Evolutionary conservation across 139 green algal species (phyloP).

Genomic region (Desmodesmus armatus): DNA sequence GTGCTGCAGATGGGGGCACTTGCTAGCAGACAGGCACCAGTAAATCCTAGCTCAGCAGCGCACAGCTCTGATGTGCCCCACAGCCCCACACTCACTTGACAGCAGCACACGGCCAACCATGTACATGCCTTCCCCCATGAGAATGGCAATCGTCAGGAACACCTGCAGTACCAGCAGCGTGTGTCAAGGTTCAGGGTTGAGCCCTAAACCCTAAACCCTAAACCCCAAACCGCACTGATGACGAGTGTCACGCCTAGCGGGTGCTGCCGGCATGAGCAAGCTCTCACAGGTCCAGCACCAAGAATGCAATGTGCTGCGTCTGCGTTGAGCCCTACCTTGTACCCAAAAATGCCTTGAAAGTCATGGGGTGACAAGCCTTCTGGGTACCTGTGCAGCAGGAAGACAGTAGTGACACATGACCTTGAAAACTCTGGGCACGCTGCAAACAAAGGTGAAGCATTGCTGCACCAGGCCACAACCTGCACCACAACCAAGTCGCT

Average conservation of each 20-base stretch:
- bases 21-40: too few species aligned
- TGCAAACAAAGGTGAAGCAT: too few species aligned
- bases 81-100: slow-evolving; percentile 20
- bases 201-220: too few species aligned
- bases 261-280: not conserved
- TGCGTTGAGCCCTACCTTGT: slow-evolving; percentile 49
- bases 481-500: too few species aligned
- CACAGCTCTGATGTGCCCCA: too few species aligned
- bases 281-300: not conserved
- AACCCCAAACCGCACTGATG: not conserved
- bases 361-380: slow-evolving; percentile 40
- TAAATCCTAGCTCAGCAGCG: too few species aligned
- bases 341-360: slow-evolving; percentile 64
- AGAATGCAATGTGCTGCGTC: too few species aligned
- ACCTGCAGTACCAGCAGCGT: slow-evolving; percentile 36
- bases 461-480: too few species aligned
- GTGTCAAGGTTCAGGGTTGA: not conserved
- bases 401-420: too few species aligned
- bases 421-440: too few species aligned
- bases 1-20: too few species aligned
- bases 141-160: slow-evolving; percentile 60
- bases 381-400: slow-evolving; percentile 50
- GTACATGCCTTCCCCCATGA: slow-evolving; percentile 66
- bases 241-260: not conserved
- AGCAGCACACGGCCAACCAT: slow-evolving; percentile 55